Base-by-base conservation (phyloP, 2,329 filamentous ascomycete species). In the Fusarium verrucosum region DNA sequence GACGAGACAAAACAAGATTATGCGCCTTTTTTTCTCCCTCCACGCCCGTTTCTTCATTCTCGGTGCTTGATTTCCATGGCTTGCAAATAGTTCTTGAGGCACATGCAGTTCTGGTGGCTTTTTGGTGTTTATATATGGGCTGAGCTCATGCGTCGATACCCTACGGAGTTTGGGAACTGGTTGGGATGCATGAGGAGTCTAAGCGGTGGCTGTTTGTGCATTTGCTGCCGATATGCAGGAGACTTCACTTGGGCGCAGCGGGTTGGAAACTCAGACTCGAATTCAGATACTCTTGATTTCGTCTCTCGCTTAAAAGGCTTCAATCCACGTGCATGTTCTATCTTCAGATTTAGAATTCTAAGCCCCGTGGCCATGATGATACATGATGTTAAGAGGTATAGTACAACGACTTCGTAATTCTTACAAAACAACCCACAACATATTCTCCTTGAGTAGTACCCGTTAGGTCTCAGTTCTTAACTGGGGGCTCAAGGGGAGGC, bases 401-500 rank as follows among this genome's bases (percentile, higher is more conserved):
- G 42, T 62, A 66, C 52, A 62, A 57, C 43, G 42, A 56, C 43
- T 55, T 20, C 10, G 32, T 36, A 33, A 25, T 30, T 59, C 35
- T 19, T 28, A 42, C 17, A 37, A 32, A 47, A 43, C 32, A 54
- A 22, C 19, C 20, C 20, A 17, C 17, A 17, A 13, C 35, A 49
- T 40, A 28, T 38, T 16, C 42, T 42, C 35, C 25, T 19, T 23
- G 7, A n/a, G n/a, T 10, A n/a, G 17, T 32, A 10, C 17, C 11
- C 11, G 19, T 13, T 7, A n/a, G 19, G 7, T 13, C 25, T 32
- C 38, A 56, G 22, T 51, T 58, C 38, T 52, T 57, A 7, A 46
- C 35, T 33, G 20, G 33, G 16, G 57, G 42, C 32, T 74, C 69
- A 69, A 86, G 70, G 13, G 80, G 76, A 25, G 85, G 85, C 85